phyloP scores from a whole-genome alignment of 495 filamentous ascomycete species.

The Talaromyces ruber region DNA sequence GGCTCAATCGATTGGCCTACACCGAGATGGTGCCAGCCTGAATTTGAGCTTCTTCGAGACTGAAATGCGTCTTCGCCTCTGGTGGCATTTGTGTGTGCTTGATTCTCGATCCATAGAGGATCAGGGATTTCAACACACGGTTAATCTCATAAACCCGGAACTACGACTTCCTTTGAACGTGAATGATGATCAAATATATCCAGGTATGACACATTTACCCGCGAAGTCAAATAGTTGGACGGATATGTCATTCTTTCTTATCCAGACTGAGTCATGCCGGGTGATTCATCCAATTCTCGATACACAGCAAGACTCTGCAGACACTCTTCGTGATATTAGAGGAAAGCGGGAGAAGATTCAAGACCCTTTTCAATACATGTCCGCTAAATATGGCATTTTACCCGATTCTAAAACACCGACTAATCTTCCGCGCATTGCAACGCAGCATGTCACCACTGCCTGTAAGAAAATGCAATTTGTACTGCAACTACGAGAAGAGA shows the following conservation, averaged over 20 bases:
- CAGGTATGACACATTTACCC: conserved; percentile 49
- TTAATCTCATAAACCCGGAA: conserved; percentile 55
- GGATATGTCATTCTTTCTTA: conserved; percentile 70
- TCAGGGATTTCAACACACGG: conserved; percentile 19
- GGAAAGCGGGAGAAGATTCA: conserved; percentile 33
- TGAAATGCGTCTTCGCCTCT: conserved; percentile 35
- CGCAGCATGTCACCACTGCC: conserved; percentile 29
- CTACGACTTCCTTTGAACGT: conserved; percentile 62
- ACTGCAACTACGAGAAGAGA: conserved; percentile 20
- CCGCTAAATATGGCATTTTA: conserved; percentile 20
- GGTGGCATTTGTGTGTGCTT: conserved; percentile 29
- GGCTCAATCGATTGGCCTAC: conserved; percentile 24
- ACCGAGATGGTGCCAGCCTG: conserved; percentile 20
- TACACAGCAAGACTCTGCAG: conserved; percentile 3
- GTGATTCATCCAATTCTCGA: conserved; percentile 16
- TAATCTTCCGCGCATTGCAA: conserved; percentile 40
- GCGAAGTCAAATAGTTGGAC: conserved; percentile 48
- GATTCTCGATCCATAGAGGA: conserved; percentile 17
- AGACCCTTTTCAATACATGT: no score
- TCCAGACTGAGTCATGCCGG: conserved; percentile 32
- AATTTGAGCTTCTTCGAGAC: conserved; percentile 21
- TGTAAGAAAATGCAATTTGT: conserved; percentile 16
- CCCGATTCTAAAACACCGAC: conserved; percentile 13
- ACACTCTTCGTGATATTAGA: conserved; percentile 18
- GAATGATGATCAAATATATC: conserved; percentile 61